Conservation (phyloP, 129 eudicot genomes). For the Saussurea involucrata region DNA sequence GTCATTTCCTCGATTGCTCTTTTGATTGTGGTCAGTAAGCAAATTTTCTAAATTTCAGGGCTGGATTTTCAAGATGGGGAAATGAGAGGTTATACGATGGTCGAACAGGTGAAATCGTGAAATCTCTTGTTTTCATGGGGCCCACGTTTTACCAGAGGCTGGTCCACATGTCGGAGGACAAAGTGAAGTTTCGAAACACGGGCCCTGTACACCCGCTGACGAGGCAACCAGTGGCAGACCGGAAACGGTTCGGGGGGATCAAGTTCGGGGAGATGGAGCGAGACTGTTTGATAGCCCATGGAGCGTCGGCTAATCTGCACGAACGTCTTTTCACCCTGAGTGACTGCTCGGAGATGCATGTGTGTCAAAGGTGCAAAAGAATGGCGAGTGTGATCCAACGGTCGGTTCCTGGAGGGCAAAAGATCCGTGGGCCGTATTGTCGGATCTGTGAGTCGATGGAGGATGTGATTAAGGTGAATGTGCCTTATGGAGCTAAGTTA, state of each 20-base stretch:
- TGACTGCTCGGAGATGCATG: conserved; percentile 76
- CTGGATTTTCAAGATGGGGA: conserved; percentile 85
- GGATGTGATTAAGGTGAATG: conserved; percentile 60
- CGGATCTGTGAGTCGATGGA: conserved; percentile 69
- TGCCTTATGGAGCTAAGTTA: conserved; percentile 90
- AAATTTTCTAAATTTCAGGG: conserved; percentile 35
- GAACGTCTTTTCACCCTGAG: conserved; percentile 88
- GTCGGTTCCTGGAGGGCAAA: conserved; percentile 54
- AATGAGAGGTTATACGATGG: conserved; percentile 70
- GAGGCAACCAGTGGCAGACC: conserved; percentile 89
- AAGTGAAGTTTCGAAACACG: conserved; percentile 78
- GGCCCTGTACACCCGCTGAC: conserved; percentile 94
- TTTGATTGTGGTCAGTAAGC: neutral
- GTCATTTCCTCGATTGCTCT: neutral
- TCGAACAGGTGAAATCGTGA: conserved; percentile 71
- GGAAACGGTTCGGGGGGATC: conserved; percentile 84
- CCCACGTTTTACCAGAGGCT: conserved; percentile 87
- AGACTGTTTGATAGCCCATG: conserved; percentile 83
- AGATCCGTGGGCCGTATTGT: conserved; percentile 82
- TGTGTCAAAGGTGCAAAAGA: conserved; percentile 68
- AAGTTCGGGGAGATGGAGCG: conserved; percentile 89
- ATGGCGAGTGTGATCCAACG: conserved; percentile 70
- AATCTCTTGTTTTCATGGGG: conserved; percentile 74
- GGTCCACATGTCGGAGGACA: conserved; percentile 87
- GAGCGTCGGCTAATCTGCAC: conserved; percentile 78